These are phyloP conservation scores for Amanita subjunquillea DNA, from an alignment of 768 basidiomycete genomes.

Conservation along the genomic window DNA sequence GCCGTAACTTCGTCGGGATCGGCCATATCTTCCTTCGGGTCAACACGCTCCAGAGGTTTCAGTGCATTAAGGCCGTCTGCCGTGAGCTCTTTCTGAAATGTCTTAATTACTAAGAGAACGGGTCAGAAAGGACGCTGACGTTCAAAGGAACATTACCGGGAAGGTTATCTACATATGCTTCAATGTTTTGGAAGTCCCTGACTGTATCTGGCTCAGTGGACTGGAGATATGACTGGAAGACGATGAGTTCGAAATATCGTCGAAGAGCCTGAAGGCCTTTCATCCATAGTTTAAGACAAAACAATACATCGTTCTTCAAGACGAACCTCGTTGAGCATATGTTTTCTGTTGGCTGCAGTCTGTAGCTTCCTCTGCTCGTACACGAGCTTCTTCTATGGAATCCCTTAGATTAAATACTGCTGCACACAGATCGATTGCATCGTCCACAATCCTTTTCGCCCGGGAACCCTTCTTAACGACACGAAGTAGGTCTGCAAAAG, in stretches of 20 bases:
- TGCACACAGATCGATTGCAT: constrained; percentile 79
- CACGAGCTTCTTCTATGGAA: constrained; percentile 74
- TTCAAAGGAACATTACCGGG: constrained; percentile 47
- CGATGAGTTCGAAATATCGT: constrained; percentile 76
- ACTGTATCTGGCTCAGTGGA: constrained; percentile 75
- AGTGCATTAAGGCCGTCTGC: constrained; percentile 70
- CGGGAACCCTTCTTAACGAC: constrained; percentile 80
- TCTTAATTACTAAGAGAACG: constrained; percentile 66
- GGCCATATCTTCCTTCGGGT: constrained; percentile 56
- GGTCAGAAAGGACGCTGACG: not conserved
- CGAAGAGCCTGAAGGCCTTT: constrained; percentile 71
- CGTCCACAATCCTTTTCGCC: constrained; percentile 81
- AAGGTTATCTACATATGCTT: constrained; percentile 70
- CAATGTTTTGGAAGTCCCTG: constrained; percentile 64
- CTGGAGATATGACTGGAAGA: constrained; percentile 86
- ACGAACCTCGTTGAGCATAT: constrained; percentile 61
- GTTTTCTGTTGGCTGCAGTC: constrained; percentile 61
- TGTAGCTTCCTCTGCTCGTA: constrained; percentile 65
- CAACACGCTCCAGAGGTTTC: constrained; percentile 71
- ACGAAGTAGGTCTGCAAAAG: constrained; percentile 56
- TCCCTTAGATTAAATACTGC: constrained; percentile 80
- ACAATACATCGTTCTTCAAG: not conserved
- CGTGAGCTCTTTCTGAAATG: constrained; percentile 85
- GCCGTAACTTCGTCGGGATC: constrained; percentile 87
- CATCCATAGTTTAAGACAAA: not conserved